Base-by-base conservation (phyloP, 2,329 filamentous ascomycete species). In the Colletotrichum higginsianum region DNA sequence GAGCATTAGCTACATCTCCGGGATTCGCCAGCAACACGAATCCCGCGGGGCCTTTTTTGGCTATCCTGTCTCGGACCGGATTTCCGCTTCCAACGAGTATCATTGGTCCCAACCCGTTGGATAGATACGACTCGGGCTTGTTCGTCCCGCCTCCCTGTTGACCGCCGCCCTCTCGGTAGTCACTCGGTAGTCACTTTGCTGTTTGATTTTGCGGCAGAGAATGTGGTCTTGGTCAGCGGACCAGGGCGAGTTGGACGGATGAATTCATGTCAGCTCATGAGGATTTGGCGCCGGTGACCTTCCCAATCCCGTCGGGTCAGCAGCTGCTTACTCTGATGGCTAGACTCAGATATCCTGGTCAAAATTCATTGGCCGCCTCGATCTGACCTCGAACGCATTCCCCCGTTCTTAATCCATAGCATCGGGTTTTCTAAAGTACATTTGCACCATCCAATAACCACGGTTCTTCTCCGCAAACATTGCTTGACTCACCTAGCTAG, bases 251-350 rank as follows among this genome's bases (percentile, higher is more conserved):
- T 21, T 23, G 9, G 46, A 49, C 46, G 53, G 35, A 16, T 15
- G n/a, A 13, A 11, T 13, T 6, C 15, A 42, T 42, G 12, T 40
- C 53, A 13, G 53, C 13, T 12, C 30, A 30, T 8, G 30, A 15
- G 53, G 53, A n/a, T 21, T 56, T 56, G 53, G 12, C 15, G 12
- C 40, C 15, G 40, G 40, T 44, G 3, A 23, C 3, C 6, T 42
- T 21, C 35, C 9, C 12, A 56, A 56, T 12, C 16, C 53, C 53
- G 53, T 56, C 53, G 53, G n/a, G 53, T 42, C 53, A 56, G 18
- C 53, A 56, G 23, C 7, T 16, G 2, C 4, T 3, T 23, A 4
- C 4, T 18, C 21, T 12, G 18, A 49, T 18, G 9, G 18, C 8
- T 38, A 13, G 13, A 18, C 11, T 30, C 30, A 8, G 18, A 7